phyloP scores from a whole-genome alignment of 2,329 filamentous ascomycete species.

The Penicillium corylophilum region DNA sequence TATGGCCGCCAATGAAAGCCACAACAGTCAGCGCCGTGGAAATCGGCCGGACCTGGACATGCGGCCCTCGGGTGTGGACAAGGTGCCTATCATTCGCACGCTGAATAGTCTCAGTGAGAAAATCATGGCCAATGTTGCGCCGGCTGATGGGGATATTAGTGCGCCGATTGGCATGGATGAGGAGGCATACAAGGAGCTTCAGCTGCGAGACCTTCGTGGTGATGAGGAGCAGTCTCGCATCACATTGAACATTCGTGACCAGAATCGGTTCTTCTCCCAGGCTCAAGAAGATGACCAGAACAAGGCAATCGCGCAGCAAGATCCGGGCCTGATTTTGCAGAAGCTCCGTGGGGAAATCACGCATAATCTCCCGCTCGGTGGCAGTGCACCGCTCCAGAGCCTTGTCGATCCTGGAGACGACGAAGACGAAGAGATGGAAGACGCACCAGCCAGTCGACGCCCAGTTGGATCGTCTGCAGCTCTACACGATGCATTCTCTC shows the following conservation, averaged over 20 bases:
- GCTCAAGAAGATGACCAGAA: constrained; percentile 48
- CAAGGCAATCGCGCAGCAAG: constrained; percentile 65
- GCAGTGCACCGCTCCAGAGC: constrained; percentile 68
- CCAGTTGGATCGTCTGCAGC: constrained; percentile 69
- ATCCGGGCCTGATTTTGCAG: constrained; percentile 66
- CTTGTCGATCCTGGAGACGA: constrained; percentile 52
- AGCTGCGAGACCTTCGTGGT: constrained; percentile 75
- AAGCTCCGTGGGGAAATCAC: constrained; percentile 63
- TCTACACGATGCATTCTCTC: constrained; percentile 53
- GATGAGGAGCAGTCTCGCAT: constrained; percentile 74
- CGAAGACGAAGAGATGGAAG: constrained; percentile 59
- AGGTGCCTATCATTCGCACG: constrained; percentile 83
- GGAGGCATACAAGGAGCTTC: constrained; percentile 70
- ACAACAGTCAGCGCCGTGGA: constrained; percentile 81
- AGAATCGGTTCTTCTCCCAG: constrained; percentile 74
- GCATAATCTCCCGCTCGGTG: constrained; percentile 46
- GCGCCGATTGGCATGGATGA: constrained; percentile 68
- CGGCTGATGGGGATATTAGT: constrained; percentile 69
- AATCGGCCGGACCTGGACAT: constrained; percentile 90
- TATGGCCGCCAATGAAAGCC: constrained; percentile 89
- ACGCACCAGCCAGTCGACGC: constrained; percentile 34
- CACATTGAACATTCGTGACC: constrained; percentile 82
- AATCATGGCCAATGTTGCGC: constrained; percentile 82
- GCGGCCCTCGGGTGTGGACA: constrained; percentile 70
- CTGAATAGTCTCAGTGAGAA: constrained; percentile 91